phyloP scores from a whole-genome alignment of 352 stramenopile genomes.

The Thalassiosira ordinaria region DNA sequence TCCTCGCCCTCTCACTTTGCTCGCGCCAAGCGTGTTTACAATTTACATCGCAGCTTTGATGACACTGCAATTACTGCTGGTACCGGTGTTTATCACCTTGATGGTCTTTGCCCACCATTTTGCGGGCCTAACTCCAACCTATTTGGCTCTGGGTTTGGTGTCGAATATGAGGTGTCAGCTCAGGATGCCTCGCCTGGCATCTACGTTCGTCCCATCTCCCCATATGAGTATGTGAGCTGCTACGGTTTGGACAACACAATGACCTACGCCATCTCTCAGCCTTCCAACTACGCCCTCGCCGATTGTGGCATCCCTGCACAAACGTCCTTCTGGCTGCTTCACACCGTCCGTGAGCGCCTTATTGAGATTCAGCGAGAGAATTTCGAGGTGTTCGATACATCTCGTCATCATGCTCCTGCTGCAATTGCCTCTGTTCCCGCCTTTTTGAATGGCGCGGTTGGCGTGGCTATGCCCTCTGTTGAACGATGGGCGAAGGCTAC shows the following conservation, averaged over 20 bases:
- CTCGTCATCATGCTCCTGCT: background rate
- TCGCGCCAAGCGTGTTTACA: background rate
- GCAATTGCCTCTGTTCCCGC: constrained; percentile 2
- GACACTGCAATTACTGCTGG: constrained; percentile 7
- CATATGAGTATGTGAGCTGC: constrained; percentile 3
- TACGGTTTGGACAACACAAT: background rate
- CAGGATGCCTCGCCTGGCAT: background rate
- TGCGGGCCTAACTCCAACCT: background rate
- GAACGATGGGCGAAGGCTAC: constrained; percentile 1
- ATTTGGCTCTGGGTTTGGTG: background rate
- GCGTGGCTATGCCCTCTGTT: constrained; percentile 1
- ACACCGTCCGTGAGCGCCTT: background rate
- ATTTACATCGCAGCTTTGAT: constrained; percentile 1
- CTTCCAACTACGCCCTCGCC: background rate
- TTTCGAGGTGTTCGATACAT: background rate
- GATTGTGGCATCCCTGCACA: background rate
- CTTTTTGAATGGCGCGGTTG: constrained; percentile 32
- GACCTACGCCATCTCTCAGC: background rate
- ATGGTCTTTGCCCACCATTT: constrained; percentile 12
- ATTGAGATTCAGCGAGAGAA: background rate
- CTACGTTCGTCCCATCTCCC: background rate
- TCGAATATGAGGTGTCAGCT: background rate
- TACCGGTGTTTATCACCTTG: background rate
- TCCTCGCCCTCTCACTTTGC: background rate
- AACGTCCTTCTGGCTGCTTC: background rate